Conservation (phyloP, 2,329 filamentous ascomycete genomes). For the Alternaria arborescens region DNA sequence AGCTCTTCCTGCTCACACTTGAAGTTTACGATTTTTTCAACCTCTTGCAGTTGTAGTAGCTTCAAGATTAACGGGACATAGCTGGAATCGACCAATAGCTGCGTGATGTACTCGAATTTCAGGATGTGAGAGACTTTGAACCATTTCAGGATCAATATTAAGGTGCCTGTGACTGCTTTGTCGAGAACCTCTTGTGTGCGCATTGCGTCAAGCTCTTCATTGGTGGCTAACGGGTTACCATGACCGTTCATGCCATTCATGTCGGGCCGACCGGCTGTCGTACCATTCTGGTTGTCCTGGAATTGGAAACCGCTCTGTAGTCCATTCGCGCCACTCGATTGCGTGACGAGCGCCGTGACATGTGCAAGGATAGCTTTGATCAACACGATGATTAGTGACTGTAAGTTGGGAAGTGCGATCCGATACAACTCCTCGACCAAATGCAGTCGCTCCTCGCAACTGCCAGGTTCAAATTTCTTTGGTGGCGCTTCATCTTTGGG, state of each 20-base stretch:
- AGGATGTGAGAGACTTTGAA: slow-evolving; percentile 93
- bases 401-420: slow-evolving; percentile 81
- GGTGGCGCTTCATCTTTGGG: slow-evolving; percentile 37
- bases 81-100: slow-evolving; percentile 91
- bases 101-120: slow-evolving; percentile 95
- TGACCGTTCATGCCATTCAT: slow-evolving; percentile 46
- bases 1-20: slow-evolving; percentile 83
- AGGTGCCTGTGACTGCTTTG: slow-evolving; percentile 89
- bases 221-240: slow-evolving; percentile 40
- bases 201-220: slow-evolving; percentile 81
- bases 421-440: slow-evolving; percentile 84
- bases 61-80: slow-evolving; percentile 93
- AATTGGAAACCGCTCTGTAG: slow-evolving; percentile 59
- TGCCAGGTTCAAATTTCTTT: slow-evolving; percentile 54
- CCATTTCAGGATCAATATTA: slow-evolving; percentile 94
- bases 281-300: slow-evolving; percentile 53
- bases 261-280: slow-evolving; percentile 40
- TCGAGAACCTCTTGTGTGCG: slow-evolving; percentile 85
- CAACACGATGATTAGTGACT: slow-evolving; percentile 91
- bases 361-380: slow-evolving; percentile 88
- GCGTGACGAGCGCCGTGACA: slow-evolving; percentile 81
- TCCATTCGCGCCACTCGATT: slow-evolving; percentile 59
- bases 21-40: slow-evolving; percentile 88
- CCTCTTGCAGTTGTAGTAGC: slow-evolving; percentile 91
- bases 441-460: slow-evolving; percentile 70